phyloP scores from a whole-genome alignment of 1,284 basidiomycete species.

The Tilletia setariae region DNA sequence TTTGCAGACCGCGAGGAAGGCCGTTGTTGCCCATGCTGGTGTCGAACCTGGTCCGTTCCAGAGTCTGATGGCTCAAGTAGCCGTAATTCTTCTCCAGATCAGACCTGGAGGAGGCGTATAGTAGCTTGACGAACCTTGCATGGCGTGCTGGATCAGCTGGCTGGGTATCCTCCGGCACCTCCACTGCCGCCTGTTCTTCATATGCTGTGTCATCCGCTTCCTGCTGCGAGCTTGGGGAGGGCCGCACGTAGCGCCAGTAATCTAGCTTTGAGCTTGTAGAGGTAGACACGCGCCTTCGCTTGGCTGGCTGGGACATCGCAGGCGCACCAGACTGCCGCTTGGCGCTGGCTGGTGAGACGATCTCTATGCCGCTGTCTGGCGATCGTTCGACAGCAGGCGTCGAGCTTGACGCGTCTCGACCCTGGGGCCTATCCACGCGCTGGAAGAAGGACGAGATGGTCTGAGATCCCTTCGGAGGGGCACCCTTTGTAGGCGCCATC shows the following conservation, averaged over 20 bases:
- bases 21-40: not conserved
- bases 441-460: conserved; percentile 14
- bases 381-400: not conserved
- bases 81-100: not conserved
- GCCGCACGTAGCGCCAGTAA: not conserved
- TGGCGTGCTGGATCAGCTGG: conserved; percentile 5
- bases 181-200: not conserved
- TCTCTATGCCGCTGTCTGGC: not conserved
- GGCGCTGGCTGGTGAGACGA: not conserved
- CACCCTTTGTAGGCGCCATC: conserved; percentile 1
- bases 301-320: not conserved
- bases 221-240: not conserved
- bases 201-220: not conserved
- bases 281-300: not conserved
- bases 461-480: conserved; percentile 8
- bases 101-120: not conserved
- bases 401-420: not conserved
- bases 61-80: conserved; percentile 8
- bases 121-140: conserved; percentile 6
- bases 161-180: not conserved
- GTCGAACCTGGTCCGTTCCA: not conserved
- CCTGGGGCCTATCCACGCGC: not conserved
- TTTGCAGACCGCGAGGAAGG: no score
- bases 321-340: not conserved
- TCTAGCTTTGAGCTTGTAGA: not conserved